A percentile compares a stretch with the other conserved stretches of the same genome.
phyloP scores from a whole-genome alignment of 2,329 filamentous ascomycete species.

The Fusarium sublunatum region DNA sequence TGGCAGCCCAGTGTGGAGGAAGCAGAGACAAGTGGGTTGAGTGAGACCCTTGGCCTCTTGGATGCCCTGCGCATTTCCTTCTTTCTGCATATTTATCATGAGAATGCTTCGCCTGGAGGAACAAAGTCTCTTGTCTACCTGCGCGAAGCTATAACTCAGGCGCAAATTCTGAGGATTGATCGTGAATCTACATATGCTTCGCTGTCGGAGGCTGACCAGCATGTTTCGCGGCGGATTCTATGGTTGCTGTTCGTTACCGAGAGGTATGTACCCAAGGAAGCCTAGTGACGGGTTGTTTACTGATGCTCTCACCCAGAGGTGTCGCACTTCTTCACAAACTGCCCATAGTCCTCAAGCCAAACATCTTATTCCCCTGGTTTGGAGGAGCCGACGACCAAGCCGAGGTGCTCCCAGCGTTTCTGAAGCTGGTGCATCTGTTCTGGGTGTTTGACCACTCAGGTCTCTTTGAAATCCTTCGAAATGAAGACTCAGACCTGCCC shows the following conservation, averaged over 20 bases:
- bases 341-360: conserved; percentile 58
- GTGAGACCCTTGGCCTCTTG: conserved; percentile 50
- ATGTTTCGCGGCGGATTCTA: conserved; percentile 58
- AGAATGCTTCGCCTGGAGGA: conserved; percentile 60
- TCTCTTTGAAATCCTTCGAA: conserved; percentile 59
- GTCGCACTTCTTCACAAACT: conserved; percentile 63
- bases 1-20: conserved; percentile 45
- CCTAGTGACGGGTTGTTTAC: no score
- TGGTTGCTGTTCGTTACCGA: conserved; percentile 64
- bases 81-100: conserved; percentile 64
- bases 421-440: conserved; percentile 61
- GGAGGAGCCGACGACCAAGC: conserved; percentile 54
- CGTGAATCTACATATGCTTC: conserved; percentile 55
- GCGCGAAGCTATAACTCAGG: conserved; percentile 63
- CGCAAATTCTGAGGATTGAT: conserved; percentile 62
- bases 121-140: conserved; percentile 60
- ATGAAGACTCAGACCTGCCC: conserved; percentile 50
- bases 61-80: conserved; percentile 60
- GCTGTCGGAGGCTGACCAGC: conserved; percentile 54
- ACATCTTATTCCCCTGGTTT: conserved; percentile 52
- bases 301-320: no score
- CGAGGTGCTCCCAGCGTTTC: conserved; percentile 60
- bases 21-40: conserved; percentile 45
- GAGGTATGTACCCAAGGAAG: no score
- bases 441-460: conserved; percentile 62